These are phyloP conservation scores for Neofusicoccum ribis DNA, from an alignment of 2,329 filamentous ascomycete genomes.

Conservation along the genomic window DNA sequence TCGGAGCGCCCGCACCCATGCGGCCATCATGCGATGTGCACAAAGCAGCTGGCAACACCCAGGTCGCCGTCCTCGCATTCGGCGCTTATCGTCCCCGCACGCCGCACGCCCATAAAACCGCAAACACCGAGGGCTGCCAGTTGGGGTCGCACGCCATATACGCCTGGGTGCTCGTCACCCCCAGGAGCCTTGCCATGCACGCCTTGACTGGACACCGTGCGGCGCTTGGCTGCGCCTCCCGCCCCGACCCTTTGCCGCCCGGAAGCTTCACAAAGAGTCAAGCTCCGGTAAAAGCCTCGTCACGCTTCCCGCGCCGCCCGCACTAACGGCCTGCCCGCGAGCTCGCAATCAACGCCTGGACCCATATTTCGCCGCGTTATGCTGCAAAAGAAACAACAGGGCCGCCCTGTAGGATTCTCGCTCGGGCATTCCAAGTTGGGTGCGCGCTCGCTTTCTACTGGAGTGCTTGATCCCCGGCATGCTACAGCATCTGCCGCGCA, in stretches of 20 bases:
- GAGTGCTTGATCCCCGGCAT: neutral
- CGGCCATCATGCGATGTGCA: neutral
- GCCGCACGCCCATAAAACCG: neutral
- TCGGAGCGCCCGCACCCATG: neutral
- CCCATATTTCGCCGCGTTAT: neutral
- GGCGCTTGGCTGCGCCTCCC: no score
- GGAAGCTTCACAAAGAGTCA: neutral
- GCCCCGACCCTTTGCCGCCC: neutral
- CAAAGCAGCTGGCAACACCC: neutral
- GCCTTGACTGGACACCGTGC: neutral
- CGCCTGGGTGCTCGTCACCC: conserved; percentile 8
- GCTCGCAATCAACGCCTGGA: neutral
- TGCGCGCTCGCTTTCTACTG: neutral
- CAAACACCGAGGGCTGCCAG: neutral
- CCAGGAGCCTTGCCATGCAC: neutral
- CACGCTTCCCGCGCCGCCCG: neutral
- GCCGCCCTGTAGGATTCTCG: neutral
- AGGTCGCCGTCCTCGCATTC: neutral
- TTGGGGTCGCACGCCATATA: conserved; percentile 15
- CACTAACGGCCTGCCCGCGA: neutral
- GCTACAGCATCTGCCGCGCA: neutral
- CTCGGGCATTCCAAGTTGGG: conserved; percentile 6
- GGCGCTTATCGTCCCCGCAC: neutral
- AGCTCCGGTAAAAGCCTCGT: neutral
- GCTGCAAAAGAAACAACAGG: neutral